These are phyloP conservation scores for Saccharum hybrid DNA, from an alignment of 202 grass and related monocot species.

Conservation along the genomic window DNA sequence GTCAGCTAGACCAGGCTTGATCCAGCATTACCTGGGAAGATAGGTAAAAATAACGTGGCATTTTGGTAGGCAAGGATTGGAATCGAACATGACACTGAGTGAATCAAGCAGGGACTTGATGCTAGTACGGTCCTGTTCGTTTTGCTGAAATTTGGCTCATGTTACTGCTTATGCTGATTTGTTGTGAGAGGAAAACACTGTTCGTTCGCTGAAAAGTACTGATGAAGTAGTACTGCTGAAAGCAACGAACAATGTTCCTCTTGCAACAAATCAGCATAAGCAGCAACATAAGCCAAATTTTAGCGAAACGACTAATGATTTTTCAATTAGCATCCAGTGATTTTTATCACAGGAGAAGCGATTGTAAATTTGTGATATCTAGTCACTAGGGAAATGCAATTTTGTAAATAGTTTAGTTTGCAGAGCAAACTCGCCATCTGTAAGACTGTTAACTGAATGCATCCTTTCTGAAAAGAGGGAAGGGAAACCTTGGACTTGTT, in stretches of 20 bases:
- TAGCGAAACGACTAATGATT: background rate
- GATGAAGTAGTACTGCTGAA: too few relatives aligned
- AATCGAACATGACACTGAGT: background rate
- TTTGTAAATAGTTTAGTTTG: slow-evolving; percentile 16
- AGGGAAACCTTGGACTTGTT: background rate
- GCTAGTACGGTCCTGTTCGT: background rate
- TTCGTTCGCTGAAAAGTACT: too few relatives aligned
- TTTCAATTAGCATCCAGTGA: background rate
- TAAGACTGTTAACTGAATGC: background rate
- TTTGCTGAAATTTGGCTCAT: too few relatives aligned
- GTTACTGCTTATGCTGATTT: too few relatives aligned
- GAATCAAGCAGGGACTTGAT: background rate
- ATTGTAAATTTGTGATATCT: background rate
- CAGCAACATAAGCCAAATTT: too few relatives aligned
- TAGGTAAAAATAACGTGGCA: slow-evolving; percentile 41
- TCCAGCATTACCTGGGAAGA: slow-evolving; percentile 36
- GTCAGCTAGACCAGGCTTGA: slow-evolving; percentile 41
- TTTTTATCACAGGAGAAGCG: background rate
- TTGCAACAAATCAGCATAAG: too few relatives aligned
- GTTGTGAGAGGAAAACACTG: too few relatives aligned
- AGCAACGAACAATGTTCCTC: too few relatives aligned
- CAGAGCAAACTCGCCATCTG: background rate
- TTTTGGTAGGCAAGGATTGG: slow-evolving; percentile 12
- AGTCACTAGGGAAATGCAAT: background rate
- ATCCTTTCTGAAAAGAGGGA: background rate